Conservation (phyloP, 331 rosid species). For the Saraca asoca region DNA sequence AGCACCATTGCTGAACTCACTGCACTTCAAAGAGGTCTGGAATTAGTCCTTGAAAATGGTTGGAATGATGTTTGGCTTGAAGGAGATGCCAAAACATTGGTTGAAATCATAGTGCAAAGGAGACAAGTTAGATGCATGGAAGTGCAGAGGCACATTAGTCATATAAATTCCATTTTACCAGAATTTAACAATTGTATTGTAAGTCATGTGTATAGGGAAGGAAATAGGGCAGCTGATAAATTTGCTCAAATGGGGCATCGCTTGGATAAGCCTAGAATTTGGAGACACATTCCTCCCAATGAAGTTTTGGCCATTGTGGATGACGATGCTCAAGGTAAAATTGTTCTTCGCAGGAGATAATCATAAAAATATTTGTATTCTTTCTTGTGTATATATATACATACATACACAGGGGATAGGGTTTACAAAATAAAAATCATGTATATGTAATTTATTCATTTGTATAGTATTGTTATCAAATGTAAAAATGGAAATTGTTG, state of each 20-base stretch:
- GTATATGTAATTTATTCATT: not conserved
- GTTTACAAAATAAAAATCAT: not conserved
- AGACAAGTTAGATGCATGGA: slow-evolving; percentile 53
- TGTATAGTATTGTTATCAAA: no score
- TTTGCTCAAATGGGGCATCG: slow-evolving; percentile 70
- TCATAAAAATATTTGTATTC: not conserved
- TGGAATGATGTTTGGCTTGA: slow-evolving; percentile 80
- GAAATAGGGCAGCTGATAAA: slow-evolving; percentile 68
- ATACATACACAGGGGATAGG: slow-evolving; percentile 1
- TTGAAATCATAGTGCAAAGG: slow-evolving; percentile 52
- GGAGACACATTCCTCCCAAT: slow-evolving; percentile 57
- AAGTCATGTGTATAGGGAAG: slow-evolving; percentile 69
- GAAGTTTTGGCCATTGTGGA: slow-evolving; percentile 47
- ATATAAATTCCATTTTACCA: slow-evolving; percentile 47
- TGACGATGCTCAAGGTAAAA: slow-evolving; percentile 77
- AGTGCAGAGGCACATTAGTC: slow-evolving; percentile 46
- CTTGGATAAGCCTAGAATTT: slow-evolving; percentile 46
- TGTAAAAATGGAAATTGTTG: no score
- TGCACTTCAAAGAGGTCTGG: slow-evolving; percentile 68
- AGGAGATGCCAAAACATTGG: slow-evolving; percentile 67
- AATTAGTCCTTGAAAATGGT: slow-evolving; percentile 66
- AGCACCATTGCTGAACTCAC: slow-evolving; percentile 50
- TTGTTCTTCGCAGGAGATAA: slow-evolving; percentile 51
- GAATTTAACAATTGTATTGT: slow-evolving; percentile 44
- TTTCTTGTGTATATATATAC: not conserved